Conservation (phyloP, 2,329 filamentous ascomycete species). For the Chalaropsis thielavioides region DNA sequence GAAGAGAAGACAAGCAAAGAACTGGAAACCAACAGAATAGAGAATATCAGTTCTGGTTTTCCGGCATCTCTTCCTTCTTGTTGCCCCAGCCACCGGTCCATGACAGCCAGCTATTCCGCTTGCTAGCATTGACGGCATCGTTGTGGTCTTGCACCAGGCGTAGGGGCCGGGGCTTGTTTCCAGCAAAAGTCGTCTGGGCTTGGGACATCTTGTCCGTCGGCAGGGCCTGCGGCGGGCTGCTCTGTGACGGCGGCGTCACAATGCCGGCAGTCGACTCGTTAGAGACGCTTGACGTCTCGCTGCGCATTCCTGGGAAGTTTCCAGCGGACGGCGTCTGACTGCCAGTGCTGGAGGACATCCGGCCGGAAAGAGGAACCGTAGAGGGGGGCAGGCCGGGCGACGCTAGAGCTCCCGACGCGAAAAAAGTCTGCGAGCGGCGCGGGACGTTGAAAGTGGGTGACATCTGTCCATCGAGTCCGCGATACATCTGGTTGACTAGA, state of each 20-base stretch:
- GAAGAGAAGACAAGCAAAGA: conserved; percentile 5
- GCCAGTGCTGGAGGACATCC: conserved; percentile 32
- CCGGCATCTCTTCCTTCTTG: conserved; percentile 35
- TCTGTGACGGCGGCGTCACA: conserved; percentile 35
- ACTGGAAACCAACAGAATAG: conserved; percentile 3
- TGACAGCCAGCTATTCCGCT: conserved; percentile 51
- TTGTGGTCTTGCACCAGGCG: conserved; percentile 71
- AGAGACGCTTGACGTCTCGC: conserved; percentile 49
- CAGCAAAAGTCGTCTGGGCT: conserved; percentile 46
- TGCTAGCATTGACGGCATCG: conserved; percentile 36
- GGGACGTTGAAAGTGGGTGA: conserved; percentile 45
- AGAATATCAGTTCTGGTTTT: background rate
- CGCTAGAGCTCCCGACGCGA: conserved; percentile 34
- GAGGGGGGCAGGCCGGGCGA: conserved; percentile 24
- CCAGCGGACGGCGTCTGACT: conserved; percentile 35
- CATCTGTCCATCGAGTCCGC: conserved; percentile 49
- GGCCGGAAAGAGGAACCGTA: conserved; percentile 31
- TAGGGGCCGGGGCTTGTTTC: conserved; percentile 67
- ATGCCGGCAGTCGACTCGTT: conserved; percentile 45
- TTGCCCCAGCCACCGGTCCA: conserved; percentile 38
- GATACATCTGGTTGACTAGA: conserved; percentile 74
- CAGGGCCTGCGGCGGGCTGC: conserved; percentile 31
- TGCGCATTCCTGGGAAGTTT: conserved; percentile 60
- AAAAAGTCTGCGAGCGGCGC: conserved; percentile 50
- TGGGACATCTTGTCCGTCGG: conserved; percentile 33